Percentiles rank a stretch among this genome's conserved stretches.
phyloP scores from a whole-genome alignment of 1,284 basidiomycete genomes.

The Schizopora paradoxa region DNA sequence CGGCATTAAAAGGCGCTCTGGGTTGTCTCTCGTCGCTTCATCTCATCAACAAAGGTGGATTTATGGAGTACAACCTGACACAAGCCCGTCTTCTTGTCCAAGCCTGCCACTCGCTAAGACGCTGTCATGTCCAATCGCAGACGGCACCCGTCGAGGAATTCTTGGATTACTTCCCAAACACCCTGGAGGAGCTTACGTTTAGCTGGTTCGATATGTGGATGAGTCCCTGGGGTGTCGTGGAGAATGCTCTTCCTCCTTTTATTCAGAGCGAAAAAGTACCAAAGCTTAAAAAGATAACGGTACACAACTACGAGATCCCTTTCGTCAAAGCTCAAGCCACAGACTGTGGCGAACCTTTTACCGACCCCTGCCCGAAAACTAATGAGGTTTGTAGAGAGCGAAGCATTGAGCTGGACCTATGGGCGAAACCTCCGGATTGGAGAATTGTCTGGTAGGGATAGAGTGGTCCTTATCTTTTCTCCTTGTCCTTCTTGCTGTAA shows the following conservation, averaged over 20 bases:
- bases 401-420: constrained; percentile 11
- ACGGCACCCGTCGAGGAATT: constrained; percentile 15
- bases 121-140: constrained; percentile 13
- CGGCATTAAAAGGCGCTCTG: constrained; percentile 4
- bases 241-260: constrained; percentile 9
- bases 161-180: constrained; percentile 12
- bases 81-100: constrained; percentile 13
- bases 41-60: constrained; percentile 16
- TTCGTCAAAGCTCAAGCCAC: constrained; percentile 7
- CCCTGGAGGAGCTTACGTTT: constrained; percentile 13
- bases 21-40: constrained; percentile 4
- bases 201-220: constrained; percentile 19
- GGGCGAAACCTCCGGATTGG: constrained; percentile 15
- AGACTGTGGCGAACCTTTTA: constrained; percentile 6
- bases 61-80: constrained; percentile 14
- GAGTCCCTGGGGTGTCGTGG: constrained; percentile 15
- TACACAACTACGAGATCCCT: constrained; percentile 16
- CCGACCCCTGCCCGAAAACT: constrained; percentile 12
- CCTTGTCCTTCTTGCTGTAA: neutral
- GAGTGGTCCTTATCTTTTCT: neutral
- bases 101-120: constrained; percentile 8
- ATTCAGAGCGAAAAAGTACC: constrained; percentile 1
- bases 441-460: neutral
- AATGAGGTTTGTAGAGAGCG: constrained; percentile 7
- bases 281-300: constrained; percentile 9